Evolutionary conservation across 192 early-diverging fungal genomes (phyloP), one percentile per base, ranked within the genome.

Genomic region (Tieghemiomyces parasiticus): DNA sequence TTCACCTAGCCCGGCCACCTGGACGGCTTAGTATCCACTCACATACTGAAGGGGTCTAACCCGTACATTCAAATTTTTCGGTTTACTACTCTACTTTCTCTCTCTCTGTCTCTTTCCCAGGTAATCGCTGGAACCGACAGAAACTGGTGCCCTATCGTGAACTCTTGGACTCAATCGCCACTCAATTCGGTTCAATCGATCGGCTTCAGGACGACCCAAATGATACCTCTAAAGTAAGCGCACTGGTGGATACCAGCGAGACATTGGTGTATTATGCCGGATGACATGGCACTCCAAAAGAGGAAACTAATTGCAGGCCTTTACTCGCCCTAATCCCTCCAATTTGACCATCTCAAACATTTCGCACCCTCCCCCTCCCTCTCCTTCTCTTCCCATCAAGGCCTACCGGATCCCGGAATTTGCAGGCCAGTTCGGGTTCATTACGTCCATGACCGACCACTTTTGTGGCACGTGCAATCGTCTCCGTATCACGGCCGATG

Each of bases 391-490:
- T n/a, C n/a, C n/a, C n/a, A n/a, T n/a, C 32, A 67, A 81, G 75
- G 79, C 81, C 2, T 93, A 82, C 56, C 58, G 72, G 35, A 79
- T 96, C 46, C 78, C 80, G 4, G 93, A 88, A 3, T 92, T 82
- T 62, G 61, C 59, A 26, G 93, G 93, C n/a, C 80, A 85, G 67
- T 83, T 98, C 71, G 95, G 95, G 0, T 98, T 95, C 65, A 95
- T 98, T 53, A 92, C 91, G 2, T 93, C 91, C 1, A 98, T 98
- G 95, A 90, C 91, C n/a, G 82, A 93, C 38, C 88, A 94, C 58
- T 98, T 98, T 60, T 98, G 93, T 73, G 78, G 83, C 3, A 88
- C 92, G 0, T 98, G 95, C 68, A 95, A 93, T 65, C 82, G 95
- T 22, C 70, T 98, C 35, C 84, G 95, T 9, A 78, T 98, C 44